Conservation (phyloP, 1,284 basidiomycete genomes). For the Melanopsichium pennsylvanicum region DNA sequence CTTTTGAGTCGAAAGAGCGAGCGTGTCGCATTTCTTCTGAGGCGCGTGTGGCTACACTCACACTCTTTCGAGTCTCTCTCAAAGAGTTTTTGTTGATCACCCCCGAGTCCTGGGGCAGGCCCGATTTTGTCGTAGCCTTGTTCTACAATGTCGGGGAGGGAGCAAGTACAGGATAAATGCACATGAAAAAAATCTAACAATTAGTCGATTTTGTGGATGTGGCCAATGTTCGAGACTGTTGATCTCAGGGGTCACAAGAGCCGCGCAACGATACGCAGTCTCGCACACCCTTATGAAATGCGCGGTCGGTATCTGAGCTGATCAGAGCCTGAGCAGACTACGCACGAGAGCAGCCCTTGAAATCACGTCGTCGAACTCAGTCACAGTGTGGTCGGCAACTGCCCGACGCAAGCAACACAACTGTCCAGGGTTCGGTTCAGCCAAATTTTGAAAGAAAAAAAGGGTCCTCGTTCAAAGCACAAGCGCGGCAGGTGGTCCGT, state of each 20-base stretch:
- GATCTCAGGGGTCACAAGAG: too few species aligned
- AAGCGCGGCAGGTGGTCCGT: slow-evolving; percentile 6
- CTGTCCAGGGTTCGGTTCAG: not conserved
- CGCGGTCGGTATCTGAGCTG: too few species aligned
- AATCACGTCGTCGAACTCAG: not conserved
- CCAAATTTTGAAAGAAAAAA: not conserved
- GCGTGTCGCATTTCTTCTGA: slow-evolving; percentile 34
- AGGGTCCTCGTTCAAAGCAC: not conserved
- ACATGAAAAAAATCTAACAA: slow-evolving; percentile 3
- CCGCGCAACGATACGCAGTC: too few species aligned
- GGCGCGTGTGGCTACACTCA: slow-evolving; percentile 9
- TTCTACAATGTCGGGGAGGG: too few species aligned
- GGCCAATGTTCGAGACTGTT: too few species aligned
- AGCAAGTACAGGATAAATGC: too few species aligned
- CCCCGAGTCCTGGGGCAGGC: too few species aligned
- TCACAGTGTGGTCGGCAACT: not conserved
- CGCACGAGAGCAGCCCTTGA: slow-evolving; percentile 1
- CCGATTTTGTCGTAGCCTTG: too few species aligned
- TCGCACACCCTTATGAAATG: too few species aligned
- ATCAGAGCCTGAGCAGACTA: too few species aligned
- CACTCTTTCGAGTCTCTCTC: not conserved
- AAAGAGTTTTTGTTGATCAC: slow-evolving; percentile 1
- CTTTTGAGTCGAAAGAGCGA: slow-evolving; percentile 4
- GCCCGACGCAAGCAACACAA: not conserved
- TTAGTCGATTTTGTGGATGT: not conserved